Conservation (phyloP, 495 filamentous ascomycete genomes). For the Hypoxylon intermedium region DNA sequence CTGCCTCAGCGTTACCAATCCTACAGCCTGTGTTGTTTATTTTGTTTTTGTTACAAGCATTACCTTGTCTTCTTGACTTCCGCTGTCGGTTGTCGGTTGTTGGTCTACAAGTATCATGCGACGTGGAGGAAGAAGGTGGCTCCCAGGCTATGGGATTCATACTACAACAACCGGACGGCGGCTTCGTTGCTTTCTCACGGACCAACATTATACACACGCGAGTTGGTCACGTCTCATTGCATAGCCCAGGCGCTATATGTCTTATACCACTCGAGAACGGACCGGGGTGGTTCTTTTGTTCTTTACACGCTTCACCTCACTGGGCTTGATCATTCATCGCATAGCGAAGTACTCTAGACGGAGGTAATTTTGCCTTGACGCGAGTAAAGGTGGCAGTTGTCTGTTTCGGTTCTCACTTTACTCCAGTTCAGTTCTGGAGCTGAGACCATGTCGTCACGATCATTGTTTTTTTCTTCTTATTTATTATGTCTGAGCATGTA, state of each 20-base stretch:
- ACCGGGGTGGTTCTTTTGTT: constrained; percentile 21
- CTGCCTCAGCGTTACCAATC: constrained; percentile 2
- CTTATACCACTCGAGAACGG: constrained; percentile 12
- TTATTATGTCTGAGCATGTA: constrained; percentile 17
- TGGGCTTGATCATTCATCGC: constrained; percentile 16
- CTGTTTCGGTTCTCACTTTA: constrained; percentile 10
- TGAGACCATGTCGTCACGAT: constrained; percentile 30
- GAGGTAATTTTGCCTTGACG: constrained; percentile 16
- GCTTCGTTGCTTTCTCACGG: constrained; percentile 24
- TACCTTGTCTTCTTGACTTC: not conserved
- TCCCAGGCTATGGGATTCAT: not conserved
- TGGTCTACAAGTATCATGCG: constrained; percentile 19
- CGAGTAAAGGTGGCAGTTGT: constrained; percentile 18
- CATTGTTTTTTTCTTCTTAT: constrained; percentile 12
- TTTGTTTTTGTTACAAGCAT: constrained; percentile 9
- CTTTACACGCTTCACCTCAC: constrained; percentile 13
- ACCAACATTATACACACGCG: constrained; percentile 11
- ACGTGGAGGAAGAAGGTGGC: constrained; percentile 3
- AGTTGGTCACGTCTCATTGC: constrained; percentile 25
- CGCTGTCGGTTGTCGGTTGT: not conserved
- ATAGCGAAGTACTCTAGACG: constrained; percentile 27
- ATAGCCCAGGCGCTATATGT: constrained; percentile 26
- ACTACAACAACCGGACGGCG: constrained; percentile 20
- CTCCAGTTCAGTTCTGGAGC: constrained; percentile 12
- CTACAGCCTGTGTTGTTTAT: constrained; percentile 11